Evolutionary conservation across 129 eudicot genomes (phyloP).

Genomic region (Kitagawia praeruptora): DNA sequence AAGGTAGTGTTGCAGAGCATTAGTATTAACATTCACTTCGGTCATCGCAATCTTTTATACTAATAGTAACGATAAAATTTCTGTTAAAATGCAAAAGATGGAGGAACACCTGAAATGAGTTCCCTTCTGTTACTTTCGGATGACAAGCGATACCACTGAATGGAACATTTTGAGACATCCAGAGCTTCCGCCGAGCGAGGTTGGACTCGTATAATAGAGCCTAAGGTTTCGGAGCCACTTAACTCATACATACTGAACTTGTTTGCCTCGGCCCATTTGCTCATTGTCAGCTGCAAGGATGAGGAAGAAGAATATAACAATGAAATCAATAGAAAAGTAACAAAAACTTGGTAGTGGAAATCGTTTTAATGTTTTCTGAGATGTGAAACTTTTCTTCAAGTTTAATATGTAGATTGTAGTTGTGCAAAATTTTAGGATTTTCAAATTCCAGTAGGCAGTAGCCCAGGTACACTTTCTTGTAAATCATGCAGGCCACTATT

Average conservation of each 20-base stretch:
- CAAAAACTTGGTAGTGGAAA: neutral
- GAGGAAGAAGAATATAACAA: neutral
- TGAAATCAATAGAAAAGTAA: neutral
- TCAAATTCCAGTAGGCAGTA: neutral
- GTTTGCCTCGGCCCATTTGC: conserved; percentile 66
- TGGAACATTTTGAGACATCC: conserved; percentile 74
- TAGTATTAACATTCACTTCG: neutral
- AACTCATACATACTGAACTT: conserved; percentile 47
- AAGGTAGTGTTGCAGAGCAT: neutral
- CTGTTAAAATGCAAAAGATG: neutral
- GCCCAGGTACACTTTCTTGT: neutral
- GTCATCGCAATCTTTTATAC: neutral
- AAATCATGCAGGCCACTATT: too few species aligned
- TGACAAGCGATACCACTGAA: conserved; percentile 94
- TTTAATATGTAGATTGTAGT: neutral
- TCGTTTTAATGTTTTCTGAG: neutral
- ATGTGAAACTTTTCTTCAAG: neutral
- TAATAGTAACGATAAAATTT: neutral
- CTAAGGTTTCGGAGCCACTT: conserved; percentile 58
- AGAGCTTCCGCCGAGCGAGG: conserved; percentile 60
- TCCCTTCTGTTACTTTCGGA: conserved; percentile 82
- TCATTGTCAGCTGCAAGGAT: conserved; percentile 53
- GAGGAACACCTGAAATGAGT: conserved; percentile 63
- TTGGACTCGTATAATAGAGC: conserved; percentile 67
- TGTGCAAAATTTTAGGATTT: neutral